Percentiles rank a stretch among this genome's conserved stretches.
These are phyloP conservation scores for Fusarium sp. DNA, from an alignment of 2,329 filamentous ascomycete species.

Conservation along the genomic window DNA sequence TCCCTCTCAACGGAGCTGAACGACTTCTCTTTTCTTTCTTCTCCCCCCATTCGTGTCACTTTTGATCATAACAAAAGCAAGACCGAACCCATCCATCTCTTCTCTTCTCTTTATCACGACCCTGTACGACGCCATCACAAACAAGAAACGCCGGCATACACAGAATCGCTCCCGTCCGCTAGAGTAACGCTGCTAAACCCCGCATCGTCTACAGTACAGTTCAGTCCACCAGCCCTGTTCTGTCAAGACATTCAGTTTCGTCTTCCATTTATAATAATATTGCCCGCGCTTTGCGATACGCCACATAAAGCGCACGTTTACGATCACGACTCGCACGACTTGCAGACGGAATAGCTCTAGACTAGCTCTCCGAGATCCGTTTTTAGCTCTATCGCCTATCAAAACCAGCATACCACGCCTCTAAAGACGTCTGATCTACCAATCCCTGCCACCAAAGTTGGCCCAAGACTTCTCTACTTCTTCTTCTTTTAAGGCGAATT, in stretches of 20 bases:
- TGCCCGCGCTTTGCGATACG: slow-evolving; percentile 33
- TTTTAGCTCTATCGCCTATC: slow-evolving; percentile 4
- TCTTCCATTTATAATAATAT: slow-evolving; percentile 17
- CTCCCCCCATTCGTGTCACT: slow-evolving; percentile 6
- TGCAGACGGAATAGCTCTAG: slow-evolving; percentile 14
- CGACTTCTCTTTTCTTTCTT: slow-evolving; percentile 16
- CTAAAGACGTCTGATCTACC: slow-evolving; percentile 4
- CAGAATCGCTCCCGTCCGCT: slow-evolving; percentile 30
- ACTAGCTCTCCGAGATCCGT: slow-evolving; percentile 13
- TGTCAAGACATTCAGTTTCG: slow-evolving; percentile 10
- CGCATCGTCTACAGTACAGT: slow-evolving; percentile 34
- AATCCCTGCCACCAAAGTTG: slow-evolving; percentile 5
- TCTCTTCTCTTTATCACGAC: slow-evolving; percentile 19
- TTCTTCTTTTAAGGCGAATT: slow-evolving; percentile 26
- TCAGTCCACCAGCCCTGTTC: slow-evolving; percentile 22
- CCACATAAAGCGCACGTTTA: slow-evolving; percentile 26
- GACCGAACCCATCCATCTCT: slow-evolving; percentile 6
- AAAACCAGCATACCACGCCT: neutral
- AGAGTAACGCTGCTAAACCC: slow-evolving; percentile 43
- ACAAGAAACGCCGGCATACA: slow-evolving; percentile 16
- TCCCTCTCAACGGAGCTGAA: slow-evolving; percentile 11
- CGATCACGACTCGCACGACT: slow-evolving; percentile 36
- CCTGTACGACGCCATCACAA: slow-evolving; percentile 26
- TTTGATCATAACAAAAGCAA: slow-evolving; percentile 9
- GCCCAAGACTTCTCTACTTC: slow-evolving; percentile 13